Conservation (phyloP, 2,329 filamentous ascomycete species). For the Aspergillus sp. region DNA sequence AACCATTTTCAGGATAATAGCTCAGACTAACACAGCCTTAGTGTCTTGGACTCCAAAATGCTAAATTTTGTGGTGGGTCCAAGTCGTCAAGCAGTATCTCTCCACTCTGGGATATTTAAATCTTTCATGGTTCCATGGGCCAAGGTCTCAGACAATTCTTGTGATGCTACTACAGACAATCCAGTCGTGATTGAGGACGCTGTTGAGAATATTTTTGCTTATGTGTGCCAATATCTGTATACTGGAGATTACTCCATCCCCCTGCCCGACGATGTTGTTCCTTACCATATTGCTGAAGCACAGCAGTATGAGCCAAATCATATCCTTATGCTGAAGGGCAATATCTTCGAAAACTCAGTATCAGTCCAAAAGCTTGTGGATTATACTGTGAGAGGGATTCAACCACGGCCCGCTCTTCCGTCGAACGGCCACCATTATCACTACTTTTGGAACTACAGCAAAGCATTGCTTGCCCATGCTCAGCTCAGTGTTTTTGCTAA, state of each 20-base stretch:
- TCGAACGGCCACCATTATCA: neutral
- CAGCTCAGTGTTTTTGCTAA: neutral
- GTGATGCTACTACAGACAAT: too few species aligned
- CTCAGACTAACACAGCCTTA: too few species aligned
- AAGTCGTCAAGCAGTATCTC: too few species aligned
- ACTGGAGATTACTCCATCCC: neutral
- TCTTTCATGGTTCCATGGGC: too few species aligned
- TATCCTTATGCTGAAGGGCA: neutral
- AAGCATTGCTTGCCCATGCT: neutral
- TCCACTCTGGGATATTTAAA: too few species aligned
- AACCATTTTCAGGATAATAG: too few species aligned
- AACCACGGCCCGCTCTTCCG: neutral
- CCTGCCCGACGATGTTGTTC: neutral
- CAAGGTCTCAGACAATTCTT: too few species aligned
- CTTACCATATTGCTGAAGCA: neutral
- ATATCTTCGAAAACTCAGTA: neutral
- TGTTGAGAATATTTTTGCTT: neutral
- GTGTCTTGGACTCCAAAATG: too few species aligned
- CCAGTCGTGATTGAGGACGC: too few species aligned
- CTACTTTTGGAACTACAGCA: neutral
- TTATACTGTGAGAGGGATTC: neutral
- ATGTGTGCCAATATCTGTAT: neutral
- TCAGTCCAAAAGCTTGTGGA: neutral
- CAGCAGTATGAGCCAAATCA: neutral
- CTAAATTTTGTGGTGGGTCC: too few species aligned